Conservation (phyloP, 2,329 filamentous ascomycete genomes). For the Trichoderma arundinaceum region DNA sequence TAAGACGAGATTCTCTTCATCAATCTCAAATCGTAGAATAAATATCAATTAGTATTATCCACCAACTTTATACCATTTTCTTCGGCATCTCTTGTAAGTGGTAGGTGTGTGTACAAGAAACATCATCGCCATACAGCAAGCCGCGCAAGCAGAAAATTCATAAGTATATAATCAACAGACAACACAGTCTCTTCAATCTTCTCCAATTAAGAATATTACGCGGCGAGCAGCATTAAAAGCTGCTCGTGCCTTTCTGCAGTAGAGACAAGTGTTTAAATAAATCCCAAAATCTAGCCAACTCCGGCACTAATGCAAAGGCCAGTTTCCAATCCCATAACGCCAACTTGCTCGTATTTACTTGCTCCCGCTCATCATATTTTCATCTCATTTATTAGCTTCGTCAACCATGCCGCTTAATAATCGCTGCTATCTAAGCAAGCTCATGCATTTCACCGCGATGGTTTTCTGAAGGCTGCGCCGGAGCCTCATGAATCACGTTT, state of each 20-base stretch:
- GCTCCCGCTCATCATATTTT: neutral
- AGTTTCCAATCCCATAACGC: slow-evolving; percentile 21
- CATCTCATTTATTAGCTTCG: neutral
- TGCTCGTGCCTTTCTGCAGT: neutral
- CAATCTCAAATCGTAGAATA: neutral
- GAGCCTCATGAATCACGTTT: slow-evolving; percentile 47
- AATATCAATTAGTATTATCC: neutral
- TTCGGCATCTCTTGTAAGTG: neutral
- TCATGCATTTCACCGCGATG: slow-evolving; percentile 51
- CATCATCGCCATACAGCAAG: neutral
- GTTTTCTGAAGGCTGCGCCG: slow-evolving; percentile 44
- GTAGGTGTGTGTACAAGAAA: neutral
- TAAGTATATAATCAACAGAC: neutral
- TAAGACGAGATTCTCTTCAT: neutral
- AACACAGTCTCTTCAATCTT: neutral
- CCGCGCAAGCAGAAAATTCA: neutral
- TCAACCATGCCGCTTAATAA: slow-evolving; percentile 10
- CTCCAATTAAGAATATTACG: neutral
- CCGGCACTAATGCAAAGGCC: slow-evolving; percentile 26
- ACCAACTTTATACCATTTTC: neutral
- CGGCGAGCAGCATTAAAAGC: neutral
- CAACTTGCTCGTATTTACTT: slow-evolving; percentile 13
- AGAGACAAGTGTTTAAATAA: neutral
- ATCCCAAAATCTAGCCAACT: slow-evolving; percentile 22
- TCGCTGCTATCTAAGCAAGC: slow-evolving; percentile 40